These are phyloP conservation scores for Melanogaster broomeanus DNA, from an alignment of 768 basidiomycete genomes.

Conservation along the genomic window DNA sequence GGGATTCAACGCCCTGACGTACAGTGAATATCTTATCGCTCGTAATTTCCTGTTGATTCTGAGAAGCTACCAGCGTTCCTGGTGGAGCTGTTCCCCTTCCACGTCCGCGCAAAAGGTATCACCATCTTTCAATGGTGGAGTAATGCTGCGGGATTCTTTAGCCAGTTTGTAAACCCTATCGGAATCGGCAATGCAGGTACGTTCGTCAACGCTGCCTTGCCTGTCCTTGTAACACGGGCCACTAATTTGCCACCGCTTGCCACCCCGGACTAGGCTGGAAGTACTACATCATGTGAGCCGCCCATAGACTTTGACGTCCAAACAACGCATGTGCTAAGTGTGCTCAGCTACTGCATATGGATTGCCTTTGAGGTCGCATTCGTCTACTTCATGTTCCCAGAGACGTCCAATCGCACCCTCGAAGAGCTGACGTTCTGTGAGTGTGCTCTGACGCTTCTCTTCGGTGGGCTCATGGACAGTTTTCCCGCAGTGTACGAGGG, in stretches of 20 bases:
- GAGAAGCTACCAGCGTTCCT: conserved; percentile 47
- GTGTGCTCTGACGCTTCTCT: conserved; percentile 28
- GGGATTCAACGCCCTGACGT: conserved; percentile 8
- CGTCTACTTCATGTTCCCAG: conserved; percentile 19
- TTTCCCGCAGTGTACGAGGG: conserved; percentile 5
- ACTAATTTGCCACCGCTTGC: too few relatives aligned
- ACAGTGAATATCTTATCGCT: not conserved
- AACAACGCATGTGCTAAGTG: not conserved
- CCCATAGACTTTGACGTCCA: fast-evolving
- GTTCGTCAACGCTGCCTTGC: not conserved
- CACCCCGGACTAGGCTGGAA: conserved; percentile 10
- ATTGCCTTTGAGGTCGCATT: conserved; percentile 12
- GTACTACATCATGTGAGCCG: conserved; percentile 14
- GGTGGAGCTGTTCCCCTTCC: conserved; percentile 70
- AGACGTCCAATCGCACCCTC: conserved; percentile 18
- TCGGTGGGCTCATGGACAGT: conserved; percentile 16
- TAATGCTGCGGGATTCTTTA: too few relatives aligned
- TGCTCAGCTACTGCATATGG: conserved; percentile 16
- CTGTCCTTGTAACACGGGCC: too few relatives aligned
- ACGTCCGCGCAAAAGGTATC: conserved; percentile 61
- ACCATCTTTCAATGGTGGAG: conserved; percentile 61
- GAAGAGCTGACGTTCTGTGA: conserved; percentile 20
- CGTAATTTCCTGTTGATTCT: not conserved
- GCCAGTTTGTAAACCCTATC: conserved; percentile 18
- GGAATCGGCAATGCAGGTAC: conserved; percentile 11